A percentile compares a stretch with the other conserved stretches of the same genome.
These are phyloP conservation scores for Beta corolliflora DNA, from an alignment of 179 eudicot genomes.

Conservation along the genomic window DNA sequence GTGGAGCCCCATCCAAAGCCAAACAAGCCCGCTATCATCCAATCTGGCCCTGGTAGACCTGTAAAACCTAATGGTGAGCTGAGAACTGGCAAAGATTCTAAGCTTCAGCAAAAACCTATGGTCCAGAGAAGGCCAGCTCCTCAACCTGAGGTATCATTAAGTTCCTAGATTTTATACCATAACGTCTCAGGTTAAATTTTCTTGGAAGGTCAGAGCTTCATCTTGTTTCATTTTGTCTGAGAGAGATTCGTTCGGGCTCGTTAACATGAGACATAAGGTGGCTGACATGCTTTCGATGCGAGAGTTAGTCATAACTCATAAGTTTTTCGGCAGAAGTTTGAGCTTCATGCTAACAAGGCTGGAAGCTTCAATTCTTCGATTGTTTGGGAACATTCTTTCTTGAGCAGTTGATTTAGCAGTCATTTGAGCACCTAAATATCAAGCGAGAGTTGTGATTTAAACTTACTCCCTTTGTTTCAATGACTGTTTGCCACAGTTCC, in stretches of 20 bases:
- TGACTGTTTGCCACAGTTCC: conserved; percentile 24
- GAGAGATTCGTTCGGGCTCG: not conserved
- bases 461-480: conserved; percentile 7
- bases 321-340: not conserved
- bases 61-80: conserved; percentile 38
- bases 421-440: conserved; percentile 16
- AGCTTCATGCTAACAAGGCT: not conserved
- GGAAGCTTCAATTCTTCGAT: conserved; percentile 5
- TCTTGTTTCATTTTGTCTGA: not conserved
- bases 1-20: no score
- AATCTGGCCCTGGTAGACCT: no score
- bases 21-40: no score
- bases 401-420: conserved; percentile 27
- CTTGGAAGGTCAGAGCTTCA: not conserved
- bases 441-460: conserved; percentile 11
- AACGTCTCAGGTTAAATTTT: not conserved
- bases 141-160: conserved; percentile 47
- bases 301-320: not conserved
- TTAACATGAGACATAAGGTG: not conserved
- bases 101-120: conserved; percentile 41
- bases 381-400: conserved; percentile 17
- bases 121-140: conserved; percentile 58
- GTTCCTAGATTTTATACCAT: not conserved
- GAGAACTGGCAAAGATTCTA: conserved; percentile 39
- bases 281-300: not conserved